Conservation (phyloP, 202 grass and related monocot species). For the Digitaria exilis region DNA sequence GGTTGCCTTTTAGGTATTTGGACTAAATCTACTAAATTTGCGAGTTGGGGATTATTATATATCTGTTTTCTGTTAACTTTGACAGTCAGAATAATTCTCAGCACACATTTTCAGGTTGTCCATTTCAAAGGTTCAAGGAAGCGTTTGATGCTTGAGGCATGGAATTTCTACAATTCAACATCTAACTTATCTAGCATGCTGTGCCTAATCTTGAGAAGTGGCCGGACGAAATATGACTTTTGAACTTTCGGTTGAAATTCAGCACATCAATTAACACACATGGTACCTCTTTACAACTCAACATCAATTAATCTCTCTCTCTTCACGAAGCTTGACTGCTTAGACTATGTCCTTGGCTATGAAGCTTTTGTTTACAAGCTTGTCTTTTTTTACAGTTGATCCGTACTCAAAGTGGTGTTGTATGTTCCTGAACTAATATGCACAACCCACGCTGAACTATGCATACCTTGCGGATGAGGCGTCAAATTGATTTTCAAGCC, state of each 20-base stretch:
- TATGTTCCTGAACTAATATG: neutral
- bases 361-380: neutral
- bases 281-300: constrained; percentile 22
- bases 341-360: neutral
- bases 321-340: neutral
- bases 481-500: neutral
- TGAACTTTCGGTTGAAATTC: constrained; percentile 34
- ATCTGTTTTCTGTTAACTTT: constrained; percentile 22
- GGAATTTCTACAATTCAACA: constrained; percentile 84
- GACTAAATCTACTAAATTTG: constrained; percentile 1
- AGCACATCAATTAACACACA: neutral
- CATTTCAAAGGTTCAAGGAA: constrained; percentile 99
- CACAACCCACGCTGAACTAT: neutral
- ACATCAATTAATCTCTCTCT: too few relatives aligned
- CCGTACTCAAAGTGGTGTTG: neutral
- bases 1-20: neutral
- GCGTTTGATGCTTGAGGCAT: constrained; percentile 87
- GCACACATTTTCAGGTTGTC: constrained; percentile 54
- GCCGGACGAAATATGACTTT: constrained; percentile 93
- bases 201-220: constrained; percentile 81
- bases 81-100: neutral
- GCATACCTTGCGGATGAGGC: neutral
- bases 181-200: constrained; percentile 68
- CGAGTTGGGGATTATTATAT: constrained; percentile 6
- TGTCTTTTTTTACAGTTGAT: constrained; percentile 15